Percentiles rank a stretch among this genome's conserved stretches.
phyloP scores from a whole-genome alignment of 2,329 filamentous ascomycete species.

The Lachnellula suecica region DNA sequence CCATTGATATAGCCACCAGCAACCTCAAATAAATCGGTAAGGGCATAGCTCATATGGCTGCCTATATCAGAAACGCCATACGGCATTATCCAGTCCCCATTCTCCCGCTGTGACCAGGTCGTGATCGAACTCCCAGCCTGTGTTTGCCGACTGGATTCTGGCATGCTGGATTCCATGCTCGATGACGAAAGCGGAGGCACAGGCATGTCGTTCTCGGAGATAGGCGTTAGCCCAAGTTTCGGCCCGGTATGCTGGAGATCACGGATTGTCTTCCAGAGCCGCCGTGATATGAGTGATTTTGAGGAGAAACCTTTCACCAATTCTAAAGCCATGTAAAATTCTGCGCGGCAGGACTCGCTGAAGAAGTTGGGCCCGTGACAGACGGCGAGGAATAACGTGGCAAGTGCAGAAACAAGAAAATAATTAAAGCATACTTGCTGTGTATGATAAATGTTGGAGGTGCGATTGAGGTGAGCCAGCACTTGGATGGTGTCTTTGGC shows the following conservation, averaged over 20 bases:
- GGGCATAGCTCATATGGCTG: too few species aligned
- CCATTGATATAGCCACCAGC: too few species aligned
- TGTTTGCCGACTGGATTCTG: too few species aligned
- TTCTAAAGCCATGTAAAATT: conserved; percentile 78
- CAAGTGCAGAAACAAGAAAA: conserved; percentile 72
- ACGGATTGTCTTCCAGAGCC: conserved; percentile 67
- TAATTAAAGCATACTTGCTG: conserved; percentile 80
- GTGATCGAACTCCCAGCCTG: too few species aligned
- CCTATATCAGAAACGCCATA: too few species aligned
- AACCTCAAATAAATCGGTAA: too few species aligned
- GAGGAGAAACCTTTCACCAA: conserved; percentile 71
- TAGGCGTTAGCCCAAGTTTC: conserved; percentile 52
- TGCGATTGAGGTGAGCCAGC: conserved; percentile 69
- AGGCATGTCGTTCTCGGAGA: too few species aligned
- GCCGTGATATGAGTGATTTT: conserved; percentile 69
- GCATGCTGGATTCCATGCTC: too few species aligned
- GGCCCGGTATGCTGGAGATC: conserved; percentile 72
- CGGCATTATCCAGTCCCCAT: too few species aligned
- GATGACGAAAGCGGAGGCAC: too few species aligned
- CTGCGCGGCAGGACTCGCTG: conserved; percentile 65
- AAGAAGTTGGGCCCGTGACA: conserved; percentile 74
- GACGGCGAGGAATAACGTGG: conserved; percentile 74
- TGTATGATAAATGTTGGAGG: conserved; percentile 67
- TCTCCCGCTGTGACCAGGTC: too few species aligned
- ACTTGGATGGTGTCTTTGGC: conserved; percentile 76